Conservation (phyloP, 2,329 filamentous ascomycete species). For the Cladosporium halotolerans region DNA sequence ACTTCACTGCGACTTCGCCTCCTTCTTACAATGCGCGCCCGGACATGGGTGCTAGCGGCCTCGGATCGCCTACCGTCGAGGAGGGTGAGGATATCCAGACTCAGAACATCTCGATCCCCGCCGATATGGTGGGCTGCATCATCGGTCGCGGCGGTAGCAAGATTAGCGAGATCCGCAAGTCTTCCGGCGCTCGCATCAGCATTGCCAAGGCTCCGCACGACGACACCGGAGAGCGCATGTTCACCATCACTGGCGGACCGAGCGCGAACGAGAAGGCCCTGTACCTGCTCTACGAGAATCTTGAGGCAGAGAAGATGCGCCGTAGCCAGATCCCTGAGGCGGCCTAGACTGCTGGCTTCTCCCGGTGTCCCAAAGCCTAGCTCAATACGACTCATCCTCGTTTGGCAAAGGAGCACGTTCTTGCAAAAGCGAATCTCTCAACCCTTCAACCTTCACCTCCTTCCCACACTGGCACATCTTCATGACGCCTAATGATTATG, state of each 20-base stretch:
- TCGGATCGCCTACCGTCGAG: slow-evolving; percentile 78
- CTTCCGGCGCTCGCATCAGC: slow-evolving; percentile 91
- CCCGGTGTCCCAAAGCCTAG: background rate
- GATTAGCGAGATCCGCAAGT: slow-evolving; percentile 98
- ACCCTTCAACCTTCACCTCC: slow-evolving; percentile 1
- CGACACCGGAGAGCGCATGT: slow-evolving; percentile 97
- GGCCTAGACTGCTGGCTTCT: slow-evolving; percentile 11
- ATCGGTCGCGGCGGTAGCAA: slow-evolving; percentile 92
- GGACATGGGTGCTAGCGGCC: slow-evolving; percentile 63
- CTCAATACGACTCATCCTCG: slow-evolving; percentile 4
- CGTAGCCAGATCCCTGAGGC: slow-evolving; percentile 66
- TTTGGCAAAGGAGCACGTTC: background rate
- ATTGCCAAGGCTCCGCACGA: slow-evolving; percentile 97
- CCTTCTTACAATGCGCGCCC: slow-evolving; percentile 71
- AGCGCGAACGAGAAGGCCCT: slow-evolving; percentile 92
- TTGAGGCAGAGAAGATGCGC: slow-evolving; percentile 98
- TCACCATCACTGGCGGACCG: slow-evolving; percentile 95
- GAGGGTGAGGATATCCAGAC: slow-evolving; percentile 97
- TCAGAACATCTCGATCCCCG: slow-evolving; percentile 98
- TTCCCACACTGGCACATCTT: slow-evolving; percentile 16
- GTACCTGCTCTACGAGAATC: slow-evolving; percentile 95
- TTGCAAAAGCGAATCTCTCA: background rate
- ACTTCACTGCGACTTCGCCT: slow-evolving; percentile 80
- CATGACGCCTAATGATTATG: slow-evolving; percentile 23
- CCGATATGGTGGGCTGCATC: slow-evolving; percentile 99